Conservation (phyloP, 768 basidiomycete species). For the Russula dissimulans region DNA sequence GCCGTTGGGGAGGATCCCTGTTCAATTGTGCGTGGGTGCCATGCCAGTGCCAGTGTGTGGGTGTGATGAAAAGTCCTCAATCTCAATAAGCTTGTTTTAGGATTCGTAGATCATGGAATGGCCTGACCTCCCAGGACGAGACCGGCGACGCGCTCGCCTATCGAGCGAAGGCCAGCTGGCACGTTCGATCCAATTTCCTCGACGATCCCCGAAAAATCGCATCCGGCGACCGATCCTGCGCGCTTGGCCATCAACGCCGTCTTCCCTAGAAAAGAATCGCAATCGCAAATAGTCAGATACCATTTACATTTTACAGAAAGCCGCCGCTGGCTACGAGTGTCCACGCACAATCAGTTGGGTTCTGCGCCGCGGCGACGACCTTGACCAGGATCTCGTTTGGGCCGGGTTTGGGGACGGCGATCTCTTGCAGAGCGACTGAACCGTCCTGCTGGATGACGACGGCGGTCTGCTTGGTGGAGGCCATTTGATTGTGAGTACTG, state of each 20-base stretch:
- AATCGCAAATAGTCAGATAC: too few relatives aligned
- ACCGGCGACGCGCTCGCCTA: conserved; percentile 26
- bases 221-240: conserved; percentile 21
- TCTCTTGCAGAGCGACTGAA: conserved; percentile 2
- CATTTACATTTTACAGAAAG: too few relatives aligned
- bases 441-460: conserved; percentile 2
- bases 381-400: conserved; percentile 13
- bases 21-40: too few relatives aligned
- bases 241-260: background rate
- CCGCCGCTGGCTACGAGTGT: background rate
- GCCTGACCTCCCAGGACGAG: conserved; percentile 21
- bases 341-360: conserved; percentile 22
- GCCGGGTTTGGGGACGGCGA: conserved; percentile 11
- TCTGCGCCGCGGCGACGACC: conserved; percentile 28
- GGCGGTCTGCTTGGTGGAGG: conserved; percentile 2
- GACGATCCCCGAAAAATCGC: conserved; percentile 24
- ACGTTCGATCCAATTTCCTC: conserved; percentile 20
- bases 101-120: too few relatives aligned
- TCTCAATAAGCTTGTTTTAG: too few relatives aligned
- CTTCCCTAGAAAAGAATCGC: conserved; percentile 2
- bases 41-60: too few relatives aligned
- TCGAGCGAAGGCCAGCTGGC: conserved; percentile 4
- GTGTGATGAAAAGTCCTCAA: too few relatives aligned
- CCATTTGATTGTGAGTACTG: background rate
- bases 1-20: conserved; percentile 17